Conservation (phyloP, 306 rosid species). For the Ziziphus jujuba region DNA sequence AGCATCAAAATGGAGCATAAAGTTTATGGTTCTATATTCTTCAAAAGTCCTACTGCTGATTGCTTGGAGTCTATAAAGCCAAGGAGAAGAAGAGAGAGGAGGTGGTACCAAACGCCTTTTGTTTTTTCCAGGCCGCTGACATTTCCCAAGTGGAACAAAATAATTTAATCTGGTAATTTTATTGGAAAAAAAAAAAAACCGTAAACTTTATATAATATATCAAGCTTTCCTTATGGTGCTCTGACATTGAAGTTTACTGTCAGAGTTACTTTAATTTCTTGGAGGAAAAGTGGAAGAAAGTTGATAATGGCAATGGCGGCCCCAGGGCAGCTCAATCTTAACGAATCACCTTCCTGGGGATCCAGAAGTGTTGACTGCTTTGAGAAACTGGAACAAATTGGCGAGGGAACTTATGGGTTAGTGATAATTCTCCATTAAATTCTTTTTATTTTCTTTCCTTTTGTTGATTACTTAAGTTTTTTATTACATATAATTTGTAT, state of each 20-base stretch:
- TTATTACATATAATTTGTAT: not conserved
- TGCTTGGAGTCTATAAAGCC: conserved; percentile 2
- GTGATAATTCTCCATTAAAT: not conserved
- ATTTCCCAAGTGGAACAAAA: not conserved
- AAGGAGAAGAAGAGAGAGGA: conserved; percentile 2
- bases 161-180: not conserved
- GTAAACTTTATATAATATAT: not conserved
- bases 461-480: too few relatives aligned
- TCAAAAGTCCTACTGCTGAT: not conserved
- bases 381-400: conserved; percentile 27
- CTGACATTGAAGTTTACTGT: not conserved
- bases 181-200: not conserved
- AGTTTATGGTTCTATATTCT: conserved; percentile 10
- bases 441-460: not conserved
- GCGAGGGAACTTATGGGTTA: conserved; percentile 25
- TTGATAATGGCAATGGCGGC: conserved; percentile 16
- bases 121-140: not conserved
- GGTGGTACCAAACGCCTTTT: conserved; percentile 2
- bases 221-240: not conserved
- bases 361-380: conserved; percentile 25
- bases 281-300: not conserved
- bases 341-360: conserved; percentile 17
- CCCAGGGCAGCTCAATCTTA: conserved; percentile 18
- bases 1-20: conserved; percentile 13
- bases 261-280: not conserved